Evolutionary conservation across 1,139 yeast genomes (phyloP).

Genomic region (Yamadazyma atlantica): DNA sequence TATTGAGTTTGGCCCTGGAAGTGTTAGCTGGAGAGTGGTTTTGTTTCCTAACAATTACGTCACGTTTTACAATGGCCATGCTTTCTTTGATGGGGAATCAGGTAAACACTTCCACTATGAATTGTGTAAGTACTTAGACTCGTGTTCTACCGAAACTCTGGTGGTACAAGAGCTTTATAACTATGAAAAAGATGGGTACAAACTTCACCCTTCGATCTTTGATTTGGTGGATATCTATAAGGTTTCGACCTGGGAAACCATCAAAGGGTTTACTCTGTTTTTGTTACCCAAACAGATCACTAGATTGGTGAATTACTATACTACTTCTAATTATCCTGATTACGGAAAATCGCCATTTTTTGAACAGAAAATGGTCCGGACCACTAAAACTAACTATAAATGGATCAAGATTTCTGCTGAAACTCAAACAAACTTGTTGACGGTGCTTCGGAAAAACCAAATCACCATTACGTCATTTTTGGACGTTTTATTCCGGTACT

Average conservation of each 20-base stretch:
- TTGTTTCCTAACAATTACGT: constrained; percentile 23
- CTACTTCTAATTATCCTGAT: constrained; percentile 13
- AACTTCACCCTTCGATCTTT: constrained; percentile 9
- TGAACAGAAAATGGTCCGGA: constrained; percentile 10
- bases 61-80: constrained; percentile 32
- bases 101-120: constrained; percentile 33
- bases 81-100: constrained; percentile 36
- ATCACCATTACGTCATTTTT: constrained; percentile 29
- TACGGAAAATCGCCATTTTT: constrained; percentile 18
- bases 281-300: constrained; percentile 5
- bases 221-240: constrained; percentile 6
- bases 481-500: constrained; percentile 17
- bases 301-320: constrained; percentile 5
- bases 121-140: constrained; percentile 18
- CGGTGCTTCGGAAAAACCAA: constrained; percentile 15
- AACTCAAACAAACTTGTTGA: constrained; percentile 12
- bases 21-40: constrained; percentile 32
- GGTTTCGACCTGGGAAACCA: neutral
- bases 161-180: constrained; percentile 12
- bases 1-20: constrained; percentile 16
- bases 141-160: constrained; percentile 4
- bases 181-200: constrained; percentile 7
- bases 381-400: constrained; percentile 14
- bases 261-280: neutral
- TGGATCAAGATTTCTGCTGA: constrained; percentile 15